Percentiles rank a stretch among this genome's conserved stretches.
phyloP scores from a whole-genome alignment of 2,329 filamentous ascomycete genomes.

The Ophiocordyceps camponoti-saundersi region DNA sequence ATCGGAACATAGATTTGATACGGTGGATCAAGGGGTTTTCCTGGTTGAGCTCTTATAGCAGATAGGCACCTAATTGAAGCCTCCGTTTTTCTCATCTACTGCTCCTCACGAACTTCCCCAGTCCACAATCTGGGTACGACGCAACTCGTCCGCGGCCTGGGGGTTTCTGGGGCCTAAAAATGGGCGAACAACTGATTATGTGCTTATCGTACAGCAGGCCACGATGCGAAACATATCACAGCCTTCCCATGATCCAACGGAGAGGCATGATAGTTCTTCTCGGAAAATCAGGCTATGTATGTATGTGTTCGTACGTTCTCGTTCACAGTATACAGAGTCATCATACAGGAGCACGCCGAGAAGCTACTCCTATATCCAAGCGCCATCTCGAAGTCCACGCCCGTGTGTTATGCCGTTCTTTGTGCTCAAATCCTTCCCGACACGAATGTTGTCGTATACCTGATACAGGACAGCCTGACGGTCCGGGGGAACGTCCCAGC shows the following conservation, averaged over 20 bases:
- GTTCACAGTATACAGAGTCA: background rate
- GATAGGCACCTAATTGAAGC: background rate
- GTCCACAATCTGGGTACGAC: too few relatives aligned
- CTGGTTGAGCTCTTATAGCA: background rate
- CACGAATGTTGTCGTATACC: conserved; percentile 25
- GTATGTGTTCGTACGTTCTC: too few relatives aligned
- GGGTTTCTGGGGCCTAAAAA: too few relatives aligned
- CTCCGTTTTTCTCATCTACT: background rate
- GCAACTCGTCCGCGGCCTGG: too few relatives aligned
- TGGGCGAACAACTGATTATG: too few relatives aligned
- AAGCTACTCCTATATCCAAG: conserved; percentile 7
- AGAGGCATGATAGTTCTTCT: too few relatives aligned
- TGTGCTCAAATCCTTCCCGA: conserved; percentile 13
- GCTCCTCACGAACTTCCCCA: background rate
- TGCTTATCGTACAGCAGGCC: too few relatives aligned
- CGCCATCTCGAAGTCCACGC: conserved; percentile 11
- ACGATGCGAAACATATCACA: too few relatives aligned
- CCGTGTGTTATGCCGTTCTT: conserved; percentile 9
- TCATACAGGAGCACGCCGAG: background rate
- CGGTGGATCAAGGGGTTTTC: conserved; percentile 3
- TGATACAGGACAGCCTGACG: conserved; percentile 29
- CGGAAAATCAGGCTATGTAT: too few relatives aligned
- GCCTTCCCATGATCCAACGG: too few relatives aligned
- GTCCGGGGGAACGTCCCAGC: conserved; percentile 26
- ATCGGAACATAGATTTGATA: conserved; percentile 3